Evolutionary conservation across 2,329 filamentous ascomycete genomes (phyloP).

Genomic region (Diaporthe citriasiana): DNA sequence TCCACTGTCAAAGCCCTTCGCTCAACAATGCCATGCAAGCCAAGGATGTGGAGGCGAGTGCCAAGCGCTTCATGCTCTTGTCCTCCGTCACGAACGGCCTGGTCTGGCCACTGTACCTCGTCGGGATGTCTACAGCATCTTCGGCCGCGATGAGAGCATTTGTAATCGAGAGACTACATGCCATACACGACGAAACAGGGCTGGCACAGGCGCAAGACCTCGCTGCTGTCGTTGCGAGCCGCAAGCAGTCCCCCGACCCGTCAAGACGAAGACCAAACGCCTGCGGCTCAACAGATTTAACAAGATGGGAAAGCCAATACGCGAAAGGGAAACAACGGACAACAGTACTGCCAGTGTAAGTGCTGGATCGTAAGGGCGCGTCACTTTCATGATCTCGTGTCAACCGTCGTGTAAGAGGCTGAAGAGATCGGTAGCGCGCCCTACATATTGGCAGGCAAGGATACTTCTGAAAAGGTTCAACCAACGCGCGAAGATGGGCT

Average conservation of each 20-base stretch:
- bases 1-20: constrained; percentile 52
- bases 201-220: constrained; percentile 61
- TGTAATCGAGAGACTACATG: constrained; percentile 59
- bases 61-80: constrained; percentile 63
- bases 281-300: neutral
- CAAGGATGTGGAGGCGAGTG: constrained; percentile 53
- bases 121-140: constrained; percentile 63
- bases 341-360: constrained; percentile 20
- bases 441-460: neutral
- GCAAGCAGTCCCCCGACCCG: constrained; percentile 44
- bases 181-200: constrained; percentile 61
- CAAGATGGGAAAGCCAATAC: constrained; percentile 15
- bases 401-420: neutral
- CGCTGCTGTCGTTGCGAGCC: constrained; percentile 58
- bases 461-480: neutral
- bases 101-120: constrained; percentile 65
- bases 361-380: neutral
- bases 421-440: neutral
- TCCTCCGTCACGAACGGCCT: constrained; percentile 63
- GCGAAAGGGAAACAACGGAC: constrained; percentile 14
- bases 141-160: constrained; percentile 58
- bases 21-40: constrained; percentile 58
- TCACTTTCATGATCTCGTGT: neutral
- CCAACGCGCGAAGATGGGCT: neutral
- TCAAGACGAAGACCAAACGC: neutral